Evolutionary conservation across 345 rosid genomes (phyloP).

Genomic region (Carallia brachiata): DNA sequence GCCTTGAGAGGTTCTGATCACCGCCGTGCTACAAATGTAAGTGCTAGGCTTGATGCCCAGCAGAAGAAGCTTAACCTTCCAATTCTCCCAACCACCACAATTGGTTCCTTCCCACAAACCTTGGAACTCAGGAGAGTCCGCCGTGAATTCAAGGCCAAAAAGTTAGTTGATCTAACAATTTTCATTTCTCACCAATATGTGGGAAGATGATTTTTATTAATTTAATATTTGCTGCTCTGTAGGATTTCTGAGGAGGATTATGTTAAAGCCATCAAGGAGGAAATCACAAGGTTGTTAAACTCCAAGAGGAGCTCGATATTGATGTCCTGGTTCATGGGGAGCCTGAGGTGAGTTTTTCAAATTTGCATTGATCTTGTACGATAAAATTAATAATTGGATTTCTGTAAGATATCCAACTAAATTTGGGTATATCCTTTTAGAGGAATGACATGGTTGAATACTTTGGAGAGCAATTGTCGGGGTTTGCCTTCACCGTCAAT

Average conservation of each 20-base stretch:
- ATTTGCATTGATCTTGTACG: no score
- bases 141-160: constrained; percentile 98
- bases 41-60: constrained; percentile 85
- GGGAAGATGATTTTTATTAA: background rate
- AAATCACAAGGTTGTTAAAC: constrained; percentile 82
- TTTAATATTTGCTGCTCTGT: background rate
- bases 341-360: constrained; percentile 69
- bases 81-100: constrained; percentile 91
- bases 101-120: constrained; percentile 97
- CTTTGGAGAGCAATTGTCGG: constrained; percentile 95
- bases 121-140: constrained; percentile 93
- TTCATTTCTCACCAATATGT: background rate
- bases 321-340: constrained; percentile 98
- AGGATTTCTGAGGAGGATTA: constrained; percentile 94
- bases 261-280: constrained; percentile 82
- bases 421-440: constrained; percentile 35
- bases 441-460: constrained; percentile 99
- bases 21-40: constrained; percentile 83
- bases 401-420: constrained; percentile 1
- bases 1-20: constrained; percentile 90
- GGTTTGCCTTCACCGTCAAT: constrained; percentile 88
- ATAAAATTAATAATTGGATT: background rate
- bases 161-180: constrained; percentile 42
- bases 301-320: constrained; percentile 91
- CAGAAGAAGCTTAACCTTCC: constrained; percentile 98